Percentiles rank a stretch among this genome's conserved stretches.
Conservation (phyloP, 495 filamentous ascomycete genomes). For the Aspergillus heteromorphus region DNA sequence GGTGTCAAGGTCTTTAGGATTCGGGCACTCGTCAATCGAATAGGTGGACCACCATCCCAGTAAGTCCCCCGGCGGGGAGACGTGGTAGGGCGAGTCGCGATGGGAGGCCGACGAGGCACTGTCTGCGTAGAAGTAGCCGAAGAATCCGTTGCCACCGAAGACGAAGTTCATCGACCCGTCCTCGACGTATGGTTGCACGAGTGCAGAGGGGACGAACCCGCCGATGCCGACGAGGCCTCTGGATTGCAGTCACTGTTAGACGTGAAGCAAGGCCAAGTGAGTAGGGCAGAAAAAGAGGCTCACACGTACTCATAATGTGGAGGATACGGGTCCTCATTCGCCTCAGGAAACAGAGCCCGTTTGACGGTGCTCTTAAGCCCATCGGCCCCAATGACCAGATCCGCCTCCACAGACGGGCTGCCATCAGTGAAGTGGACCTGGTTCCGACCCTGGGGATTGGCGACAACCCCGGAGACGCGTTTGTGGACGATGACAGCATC, state of each 20-base stretch:
- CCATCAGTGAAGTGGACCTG: slow-evolving; percentile 27
- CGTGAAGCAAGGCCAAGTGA: not conserved
- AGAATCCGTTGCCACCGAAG: slow-evolving; percentile 52
- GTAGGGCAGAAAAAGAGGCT: slow-evolving; percentile 5
- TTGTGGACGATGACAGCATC: slow-evolving; percentile 26
- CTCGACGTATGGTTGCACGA: slow-evolving; percentile 20
- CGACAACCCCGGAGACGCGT: slow-evolving; percentile 20
- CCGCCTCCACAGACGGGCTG: slow-evolving; percentile 31
- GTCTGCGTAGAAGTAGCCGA: slow-evolving; percentile 46
- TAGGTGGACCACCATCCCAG: slow-evolving; percentile 49
- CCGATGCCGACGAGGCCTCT: slow-evolving; percentile 50
- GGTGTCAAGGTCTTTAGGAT: slow-evolving; percentile 31
- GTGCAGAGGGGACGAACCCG: slow-evolving; percentile 40
- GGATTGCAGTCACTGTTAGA: not conserved
- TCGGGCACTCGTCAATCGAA: slow-evolving; percentile 31
- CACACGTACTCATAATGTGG: slow-evolving; percentile 43
- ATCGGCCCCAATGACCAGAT: slow-evolving; percentile 58
- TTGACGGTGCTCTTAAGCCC: slow-evolving; percentile 50
- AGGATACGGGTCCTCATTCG: slow-evolving; percentile 25
- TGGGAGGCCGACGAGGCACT: slow-evolving; percentile 14
- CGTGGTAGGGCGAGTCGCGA: slow-evolving; percentile 22
- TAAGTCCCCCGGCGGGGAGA: slow-evolving; percentile 29
- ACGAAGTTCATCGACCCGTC: slow-evolving; percentile 48
- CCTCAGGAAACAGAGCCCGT: slow-evolving; percentile 38
- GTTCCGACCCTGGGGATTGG: slow-evolving; percentile 15